Percentiles rank a stretch among this genome's conserved stretches.
phyloP scores from a whole-genome alignment of 129 eudicot species.

The Calendula officinalis region DNA sequence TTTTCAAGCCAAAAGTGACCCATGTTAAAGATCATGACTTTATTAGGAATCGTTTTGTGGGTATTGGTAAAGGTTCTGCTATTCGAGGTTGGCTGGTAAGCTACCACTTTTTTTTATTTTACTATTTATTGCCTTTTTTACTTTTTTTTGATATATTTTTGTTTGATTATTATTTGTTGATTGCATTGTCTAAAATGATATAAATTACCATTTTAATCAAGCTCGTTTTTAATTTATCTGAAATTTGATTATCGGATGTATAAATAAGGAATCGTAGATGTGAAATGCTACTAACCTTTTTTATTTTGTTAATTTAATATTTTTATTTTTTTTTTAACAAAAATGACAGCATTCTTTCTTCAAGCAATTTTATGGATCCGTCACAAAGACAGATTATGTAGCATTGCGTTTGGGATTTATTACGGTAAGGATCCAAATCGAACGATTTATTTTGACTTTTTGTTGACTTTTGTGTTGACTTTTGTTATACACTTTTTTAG shows the following conservation, averaged over 20 bases:
- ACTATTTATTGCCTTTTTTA: neutral
- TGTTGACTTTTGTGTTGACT: neutral
- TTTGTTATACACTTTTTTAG: slow-evolving; percentile 24
- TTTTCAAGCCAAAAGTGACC: slow-evolving; percentile 37
- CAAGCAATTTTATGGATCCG: slow-evolving; percentile 77
- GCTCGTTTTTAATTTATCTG: too few species aligned
- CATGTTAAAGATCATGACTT: slow-evolving; percentile 55
- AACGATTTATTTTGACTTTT: neutral
- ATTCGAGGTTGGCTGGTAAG: slow-evolving; percentile 71
- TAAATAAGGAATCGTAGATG: too few species aligned
- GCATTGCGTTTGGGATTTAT: slow-evolving; percentile 69
- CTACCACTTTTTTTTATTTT: neutral
- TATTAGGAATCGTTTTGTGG: slow-evolving; percentile 49
- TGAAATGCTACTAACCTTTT: neutral
- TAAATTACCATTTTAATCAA: too few species aligned
- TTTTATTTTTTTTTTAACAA: neutral
- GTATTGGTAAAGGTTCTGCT: slow-evolving; percentile 46
- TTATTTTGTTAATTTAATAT: neutral
- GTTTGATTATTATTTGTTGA: too few species aligned
- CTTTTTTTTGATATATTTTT: too few species aligned
- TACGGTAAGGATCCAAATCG: slow-evolving; percentile 28
- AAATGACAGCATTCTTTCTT: slow-evolving; percentile 56
- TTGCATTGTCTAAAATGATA: too few species aligned
- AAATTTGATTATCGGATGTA: too few species aligned
- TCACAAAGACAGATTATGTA: slow-evolving; percentile 59